Percentiles rank a stretch among this genome's conserved stretches.
These are phyloP conservation scores for Macaranga tanarius DNA, from an alignment of 441 rosid genomes.

Conservation along the genomic window DNA sequence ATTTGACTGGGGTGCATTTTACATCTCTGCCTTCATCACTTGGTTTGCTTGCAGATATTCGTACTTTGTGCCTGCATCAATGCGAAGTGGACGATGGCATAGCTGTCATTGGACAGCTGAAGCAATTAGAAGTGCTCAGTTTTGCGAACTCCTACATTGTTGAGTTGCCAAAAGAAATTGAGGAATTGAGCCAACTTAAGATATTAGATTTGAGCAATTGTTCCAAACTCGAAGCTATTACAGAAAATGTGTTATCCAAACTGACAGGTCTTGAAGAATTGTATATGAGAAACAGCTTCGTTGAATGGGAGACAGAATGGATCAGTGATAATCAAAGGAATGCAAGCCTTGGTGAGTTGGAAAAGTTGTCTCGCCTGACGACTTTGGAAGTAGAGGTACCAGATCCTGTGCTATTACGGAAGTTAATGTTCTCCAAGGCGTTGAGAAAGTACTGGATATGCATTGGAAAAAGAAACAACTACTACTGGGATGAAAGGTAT, in stretches of 20 bases:
- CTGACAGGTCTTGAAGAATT: neutral
- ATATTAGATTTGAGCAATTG: neutral
- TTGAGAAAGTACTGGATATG: conserved; percentile 12
- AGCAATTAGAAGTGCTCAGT: conserved; percentile 34
- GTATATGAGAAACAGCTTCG: neutral
- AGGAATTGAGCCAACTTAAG: neutral
- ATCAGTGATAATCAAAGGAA: neutral
- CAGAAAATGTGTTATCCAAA: neutral
- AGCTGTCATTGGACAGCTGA: conserved; percentile 24
- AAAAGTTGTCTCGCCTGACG: neutral
- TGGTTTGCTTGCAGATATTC: neutral
- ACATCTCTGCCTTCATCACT: no score
- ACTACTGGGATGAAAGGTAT: neutral
- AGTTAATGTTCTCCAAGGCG: neutral
- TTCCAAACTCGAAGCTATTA: neutral
- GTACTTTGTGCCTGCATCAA: neutral
- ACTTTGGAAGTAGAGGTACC: neutral
- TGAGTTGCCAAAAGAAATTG: neutral
- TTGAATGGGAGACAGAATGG: neutral
- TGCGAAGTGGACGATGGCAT: conserved; percentile 20
- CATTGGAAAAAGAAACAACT: conserved; percentile 1
- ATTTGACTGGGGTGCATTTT: no score
- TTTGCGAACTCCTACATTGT: conserved; percentile 8
- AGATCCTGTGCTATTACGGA: neutral
- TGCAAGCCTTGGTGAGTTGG: conserved; percentile 1